Conservation (phyloP, 768 basidiomycete genomes). For the Thelephora aurantiotincta region DNA sequence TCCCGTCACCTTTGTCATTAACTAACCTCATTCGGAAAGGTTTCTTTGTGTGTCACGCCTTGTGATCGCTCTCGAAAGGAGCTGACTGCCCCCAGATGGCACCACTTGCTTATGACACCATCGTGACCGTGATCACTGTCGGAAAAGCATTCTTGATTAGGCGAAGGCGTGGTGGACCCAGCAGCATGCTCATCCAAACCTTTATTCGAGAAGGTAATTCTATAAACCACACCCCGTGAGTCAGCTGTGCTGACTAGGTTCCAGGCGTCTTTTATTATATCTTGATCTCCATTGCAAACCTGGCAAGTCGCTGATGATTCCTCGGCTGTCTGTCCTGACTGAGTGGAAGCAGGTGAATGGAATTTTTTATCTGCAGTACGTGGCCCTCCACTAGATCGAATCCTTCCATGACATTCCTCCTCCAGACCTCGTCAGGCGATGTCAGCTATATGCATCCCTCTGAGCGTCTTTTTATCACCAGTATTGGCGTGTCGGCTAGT, state of each 20-base stretch:
- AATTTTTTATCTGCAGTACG: constrained; percentile 76
- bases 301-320: constrained; percentile 23
- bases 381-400: constrained; percentile 2
- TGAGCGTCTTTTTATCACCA: constrained; percentile 75
- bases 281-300: constrained; percentile 74
- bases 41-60: constrained; percentile 11
- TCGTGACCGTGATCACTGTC: constrained; percentile 71
- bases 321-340: constrained; percentile 1
- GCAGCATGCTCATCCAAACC: constrained; percentile 69
- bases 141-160: constrained; percentile 69
- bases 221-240: background rate
- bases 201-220: constrained; percentile 62
- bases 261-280: constrained; percentile 78
- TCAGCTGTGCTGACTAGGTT: background rate
- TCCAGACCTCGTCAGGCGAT: constrained; percentile 66
- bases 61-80: background rate
- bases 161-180: constrained; percentile 59
- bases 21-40: constrained; percentile 7
- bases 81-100: constrained; percentile 38
- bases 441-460: constrained; percentile 72
- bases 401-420: constrained; percentile 5
- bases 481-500: constrained; percentile 70
- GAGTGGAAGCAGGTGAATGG: constrained; percentile 42
- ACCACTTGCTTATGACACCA: constrained; percentile 67
- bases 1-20: constrained; percentile 44